Evolutionary conservation across 495 filamentous ascomycete species (phyloP), one percentile per base, ranked within the genome.

Genomic region (Sordaria brevicollis): DNA sequence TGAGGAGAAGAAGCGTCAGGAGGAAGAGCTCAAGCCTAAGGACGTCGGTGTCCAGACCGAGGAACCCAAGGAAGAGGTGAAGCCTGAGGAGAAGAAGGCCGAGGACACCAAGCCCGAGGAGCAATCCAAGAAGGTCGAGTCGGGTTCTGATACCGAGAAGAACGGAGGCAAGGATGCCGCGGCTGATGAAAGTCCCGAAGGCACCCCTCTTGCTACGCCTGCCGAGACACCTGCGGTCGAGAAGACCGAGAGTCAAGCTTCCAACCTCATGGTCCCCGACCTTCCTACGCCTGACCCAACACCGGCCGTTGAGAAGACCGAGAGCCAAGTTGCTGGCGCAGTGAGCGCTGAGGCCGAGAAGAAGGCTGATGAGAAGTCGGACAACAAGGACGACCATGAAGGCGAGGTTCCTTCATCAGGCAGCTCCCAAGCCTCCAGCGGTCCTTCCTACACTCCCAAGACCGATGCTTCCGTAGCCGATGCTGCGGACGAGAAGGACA

Each of bases 31-130:
- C 39, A 78, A 81, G 74, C 77, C 77, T 3, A 79, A 83, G 68
- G 79, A 83, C 39, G 75, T 66, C 37, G 78, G 74, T 13, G 79
- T 81, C n/a, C 79, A 83, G 76, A 81, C 77, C 4, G 78, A 81
- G 15, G 69, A 74, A n/a, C 19, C 68, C 69, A 43, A 65, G 13
- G 72, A 78, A 70, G 74, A 78, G 13, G 74, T 77, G 57, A 72
- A 79, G 15, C 68, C 75, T 41, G 75, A 77, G 31, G 72, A 70
- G 31, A 69, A 34, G 29, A 67, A 72, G 38, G 73, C 74, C 39
- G 74, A 76, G 9, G 80, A 80, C 67, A 75, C 71, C 65, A 76
- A 74, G 67, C 73, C 75, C 43, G 74, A 66, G n/a, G 68, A 69
- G 7, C 71, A 71, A 15, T 34, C 68, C 19, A 72, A 72, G 69